Conservation (phyloP, 2,329 filamentous ascomycete genomes). For the Stagonosporopsis chrysanthemi region DNA sequence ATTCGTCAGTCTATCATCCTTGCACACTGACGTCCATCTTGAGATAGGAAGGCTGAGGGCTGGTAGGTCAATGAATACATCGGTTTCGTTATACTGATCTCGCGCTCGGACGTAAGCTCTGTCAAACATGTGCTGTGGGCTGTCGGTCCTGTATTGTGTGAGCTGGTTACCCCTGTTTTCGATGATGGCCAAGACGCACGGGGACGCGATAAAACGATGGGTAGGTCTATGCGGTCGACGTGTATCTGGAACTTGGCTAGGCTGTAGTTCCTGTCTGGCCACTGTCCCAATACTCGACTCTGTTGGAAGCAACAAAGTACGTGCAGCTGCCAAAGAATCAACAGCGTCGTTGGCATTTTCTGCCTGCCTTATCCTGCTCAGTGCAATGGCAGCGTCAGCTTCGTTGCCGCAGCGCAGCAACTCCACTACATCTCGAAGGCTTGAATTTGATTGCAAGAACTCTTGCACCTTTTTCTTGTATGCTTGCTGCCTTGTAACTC, state of each 20-base stretch:
- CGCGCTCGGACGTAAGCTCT: not conserved
- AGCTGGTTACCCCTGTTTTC: not conserved
- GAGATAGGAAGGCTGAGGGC: not conserved
- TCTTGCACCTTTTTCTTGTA: not conserved
- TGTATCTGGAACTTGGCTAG: not conserved
- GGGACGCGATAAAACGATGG: not conserved
- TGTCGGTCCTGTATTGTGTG: not conserved
- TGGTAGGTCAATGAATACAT: not conserved
- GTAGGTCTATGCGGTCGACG: too few species aligned
- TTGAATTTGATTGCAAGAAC: not conserved
- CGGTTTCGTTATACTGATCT: not conserved
- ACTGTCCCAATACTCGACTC: not conserved
- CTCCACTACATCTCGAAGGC: not conserved
- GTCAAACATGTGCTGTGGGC: not conserved
- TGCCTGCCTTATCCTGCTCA: conserved; percentile 5
- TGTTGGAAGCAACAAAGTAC: not conserved
- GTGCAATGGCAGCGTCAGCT: not conserved
- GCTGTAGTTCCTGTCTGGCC: not conserved
- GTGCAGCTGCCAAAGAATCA: not conserved
- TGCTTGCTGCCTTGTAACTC: conserved; percentile 5
- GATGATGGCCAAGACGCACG: not conserved
- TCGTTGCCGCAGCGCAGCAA: conserved; percentile 1
- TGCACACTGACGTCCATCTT: not conserved
- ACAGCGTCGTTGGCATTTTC: not conserved
- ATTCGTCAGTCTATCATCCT: not conserved